Evolutionary conservation across 495 filamentous ascomycete species (phyloP), one percentile per base, ranked within the genome.

Genomic region (Entonaema liquescens): DNA sequence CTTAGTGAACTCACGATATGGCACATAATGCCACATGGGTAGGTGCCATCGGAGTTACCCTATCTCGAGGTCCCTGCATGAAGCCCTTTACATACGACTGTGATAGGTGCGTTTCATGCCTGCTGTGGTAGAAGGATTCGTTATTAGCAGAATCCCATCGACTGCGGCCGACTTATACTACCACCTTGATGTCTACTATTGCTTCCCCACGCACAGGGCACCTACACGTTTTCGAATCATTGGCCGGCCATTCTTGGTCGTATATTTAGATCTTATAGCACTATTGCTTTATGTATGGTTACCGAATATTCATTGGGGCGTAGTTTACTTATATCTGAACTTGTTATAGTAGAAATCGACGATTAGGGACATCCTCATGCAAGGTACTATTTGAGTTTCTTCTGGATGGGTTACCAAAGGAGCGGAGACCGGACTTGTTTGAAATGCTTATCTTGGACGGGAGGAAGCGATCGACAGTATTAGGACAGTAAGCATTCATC

Each of bases 61-160:
- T 63, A 29, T 33, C 47, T 15, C 31, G 13, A 55, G 17, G 68
- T 50, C 50, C 56, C 62, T 70, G 68, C 68, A 70, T 65, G 47
- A 25, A 25, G 15, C 44, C 40, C 25, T 42, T 53, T n/a, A 26
- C 15, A 5, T 28, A 5, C 56, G 13, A 59, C 13, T 57, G 53
- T 57, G 36, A 57, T 59, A 65, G 35, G 67, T 65, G 44, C 36
- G 68, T 66, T 66, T 66, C 50, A 62, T 66, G 44, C 35, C 38
- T 68, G 35, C 17, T 28, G 12, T n/a, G 21, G 29, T 9, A 42
- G 40, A 44, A 65, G 67, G 61, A 65, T 70, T 50, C 28, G 29
- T 56, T 17, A 33, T 21, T n/a, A 66, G 38, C 9, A 29, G 33
- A 55, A 44, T 47, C 61, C 57, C 23, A 59, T 25, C 28, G 31